These are phyloP conservation scores for Fusarium burgessii DNA, from an alignment of 2,329 filamentous ascomycete species.

Conservation along the genomic window DNA sequence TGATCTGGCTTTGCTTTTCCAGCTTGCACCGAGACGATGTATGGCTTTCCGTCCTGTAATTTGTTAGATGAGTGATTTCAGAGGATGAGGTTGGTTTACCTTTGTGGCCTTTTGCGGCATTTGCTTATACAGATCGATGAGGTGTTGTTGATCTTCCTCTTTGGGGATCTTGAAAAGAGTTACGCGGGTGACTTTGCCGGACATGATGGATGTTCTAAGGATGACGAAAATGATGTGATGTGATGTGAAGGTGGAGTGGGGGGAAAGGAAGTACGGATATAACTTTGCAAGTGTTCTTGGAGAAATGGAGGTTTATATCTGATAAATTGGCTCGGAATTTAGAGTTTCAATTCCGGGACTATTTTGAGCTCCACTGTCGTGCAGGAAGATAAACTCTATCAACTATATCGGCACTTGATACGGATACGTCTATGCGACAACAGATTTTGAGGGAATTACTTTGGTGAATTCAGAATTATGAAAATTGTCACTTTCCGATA, in stretches of 20 bases:
- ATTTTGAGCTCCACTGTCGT: not conserved
- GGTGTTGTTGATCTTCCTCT: constrained; percentile 47
- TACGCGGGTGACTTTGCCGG: constrained; percentile 45
- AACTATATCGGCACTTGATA: not conserved
- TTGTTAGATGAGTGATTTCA: fast-evolving
- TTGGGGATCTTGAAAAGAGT: constrained; percentile 56
- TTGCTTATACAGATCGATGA: constrained; percentile 49
- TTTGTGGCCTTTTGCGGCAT: constrained; percentile 51
- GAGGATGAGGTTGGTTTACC: constrained; percentile 22
- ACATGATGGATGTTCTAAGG: constrained; percentile 12
- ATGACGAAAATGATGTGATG: not conserved
- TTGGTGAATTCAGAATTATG: too few species aligned
- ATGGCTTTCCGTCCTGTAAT: constrained; percentile 68
- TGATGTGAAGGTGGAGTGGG: not conserved
- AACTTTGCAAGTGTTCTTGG: fast-evolving
- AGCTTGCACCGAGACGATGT: constrained; percentile 65
- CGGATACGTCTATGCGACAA: not conserved
- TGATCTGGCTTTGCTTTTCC: constrained; percentile 63
- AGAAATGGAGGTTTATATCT: not conserved
- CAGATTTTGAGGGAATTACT: fast-evolving
- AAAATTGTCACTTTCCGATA: too few species aligned
- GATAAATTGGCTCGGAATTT: not conserved
- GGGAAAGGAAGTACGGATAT: not conserved
- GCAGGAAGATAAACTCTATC: not conserved
- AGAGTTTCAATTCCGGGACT: not conserved